Evolutionary conservation across 75 land plant species (phyloP), one percentile per base, ranked within the genome.

Genomic region (Pinus taeda): DNA sequence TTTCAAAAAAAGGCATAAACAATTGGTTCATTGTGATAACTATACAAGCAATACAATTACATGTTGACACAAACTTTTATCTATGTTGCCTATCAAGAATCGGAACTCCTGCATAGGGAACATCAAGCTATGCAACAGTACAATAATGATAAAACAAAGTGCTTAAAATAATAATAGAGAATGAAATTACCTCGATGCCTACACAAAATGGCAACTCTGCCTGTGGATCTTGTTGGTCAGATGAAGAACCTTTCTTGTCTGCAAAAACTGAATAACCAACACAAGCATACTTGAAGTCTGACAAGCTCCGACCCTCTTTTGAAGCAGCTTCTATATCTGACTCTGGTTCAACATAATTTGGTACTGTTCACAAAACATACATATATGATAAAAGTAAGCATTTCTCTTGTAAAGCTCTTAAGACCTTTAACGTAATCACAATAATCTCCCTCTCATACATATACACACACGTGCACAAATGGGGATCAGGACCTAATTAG

Each of bases 281-380:
- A 79, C 98, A 95, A 49, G 81, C 87, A 82, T 93, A 95, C 79
- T 88, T 93, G 80, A 95, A 95, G 37, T 91, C 93, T 17, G 70
- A 26, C 26, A 26, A 26, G 39, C 2, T 37, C 39, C 2, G 39
- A 37, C 2, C 5, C 39, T 1, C 39, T 5, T 37, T 37, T 37
- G 39, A 37, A 37, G 39, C 39, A 37, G 2, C 39, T 37, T 37
- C 39, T 37, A 37, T 37, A 37, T 37, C 39, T 37, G 39, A 37
- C 39, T 37, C 39, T 37, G 0, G 66, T 26, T 63, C 26, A 63
- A 29, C 4, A 63, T 63, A 14, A 63, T 26, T 63, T 63, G 36
- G 8, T 30, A 20, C 88, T 26, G 83, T 74, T 26, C 66, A 57
- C 22, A 13, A 59, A 56, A 22, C 26, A 56, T 7, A 17, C 15